These are phyloP conservation scores for Dendrothele bispora DNA, from an alignment of 768 basidiomycete genomes.

Conservation along the genomic window DNA sequence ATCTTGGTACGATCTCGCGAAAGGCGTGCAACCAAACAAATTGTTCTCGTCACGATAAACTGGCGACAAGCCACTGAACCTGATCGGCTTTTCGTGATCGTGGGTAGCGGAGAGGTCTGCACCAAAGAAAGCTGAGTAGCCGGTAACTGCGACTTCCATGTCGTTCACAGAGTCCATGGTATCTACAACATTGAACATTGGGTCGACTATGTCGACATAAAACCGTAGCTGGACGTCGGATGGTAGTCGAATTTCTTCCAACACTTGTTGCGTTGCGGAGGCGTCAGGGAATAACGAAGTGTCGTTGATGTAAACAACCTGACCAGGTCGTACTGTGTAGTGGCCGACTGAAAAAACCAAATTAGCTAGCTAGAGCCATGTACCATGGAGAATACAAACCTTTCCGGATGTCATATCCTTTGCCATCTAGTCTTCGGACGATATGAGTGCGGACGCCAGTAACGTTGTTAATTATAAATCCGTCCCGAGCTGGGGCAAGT, in stretches of 20 bases:
- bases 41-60: slow-evolving; percentile 56
- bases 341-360: slow-evolving; percentile 71
- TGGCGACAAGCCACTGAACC: slow-evolving; percentile 55
- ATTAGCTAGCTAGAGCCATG: no score
- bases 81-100: slow-evolving; percentile 27
- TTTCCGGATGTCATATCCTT: slow-evolving; percentile 84
- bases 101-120: slow-evolving; percentile 48
- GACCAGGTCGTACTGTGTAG: slow-evolving; percentile 75
- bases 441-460: slow-evolving; percentile 79
- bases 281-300: slow-evolving; percentile 39
- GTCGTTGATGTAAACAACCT: slow-evolving; percentile 82
- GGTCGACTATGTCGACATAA: slow-evolving; percentile 52
- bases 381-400: slow-evolving; percentile 37
- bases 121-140: slow-evolving; percentile 71
- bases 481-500: slow-evolving; percentile 58
- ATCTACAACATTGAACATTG: slow-evolving; percentile 39
- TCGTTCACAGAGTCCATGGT: slow-evolving; percentile 30
- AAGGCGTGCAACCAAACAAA: slow-evolving; percentile 58
- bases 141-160: slow-evolving; percentile 53
- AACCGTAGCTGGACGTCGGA: slow-evolving; percentile 60
- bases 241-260: slow-evolving; percentile 21
- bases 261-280: slow-evolving; percentile 21
- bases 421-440: slow-evolving; percentile 76
- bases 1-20: slow-evolving; percentile 44
- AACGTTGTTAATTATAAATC: slow-evolving; percentile 75